Evolutionary conservation across 139 green algal genomes (phyloP).

Genomic region (Chlamydomonas eustigma): DNA sequence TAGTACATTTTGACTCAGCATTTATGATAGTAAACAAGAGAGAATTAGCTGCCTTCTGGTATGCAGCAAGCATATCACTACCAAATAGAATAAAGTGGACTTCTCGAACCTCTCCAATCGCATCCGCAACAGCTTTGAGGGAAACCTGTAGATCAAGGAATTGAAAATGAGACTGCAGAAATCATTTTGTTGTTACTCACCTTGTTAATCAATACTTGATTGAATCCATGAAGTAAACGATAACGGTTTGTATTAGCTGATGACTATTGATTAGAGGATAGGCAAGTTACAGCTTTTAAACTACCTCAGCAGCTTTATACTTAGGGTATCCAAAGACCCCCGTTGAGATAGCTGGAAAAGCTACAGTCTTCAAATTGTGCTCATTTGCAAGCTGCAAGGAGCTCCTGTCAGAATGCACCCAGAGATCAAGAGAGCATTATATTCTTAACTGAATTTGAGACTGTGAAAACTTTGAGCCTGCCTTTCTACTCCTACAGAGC

Average conservation of each 20-base stretch:
- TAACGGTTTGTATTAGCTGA: not conserved
- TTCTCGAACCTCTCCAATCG: conserved; percentile 48
- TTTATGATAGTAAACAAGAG: too few species aligned
- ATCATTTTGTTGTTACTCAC: too few species aligned
- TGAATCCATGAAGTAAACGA: not conserved
- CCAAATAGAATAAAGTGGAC: conserved; percentile 73
- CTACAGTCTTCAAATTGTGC: conserved; percentile 52
- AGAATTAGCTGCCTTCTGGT: not conserved
- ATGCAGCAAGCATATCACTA: not conserved
- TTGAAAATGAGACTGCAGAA: not conserved
- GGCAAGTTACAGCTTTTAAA: not conserved
- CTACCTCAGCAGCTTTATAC: conserved; percentile 60
- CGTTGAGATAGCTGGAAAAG: conserved; percentile 86
- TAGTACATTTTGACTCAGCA: too few species aligned
- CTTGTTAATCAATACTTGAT: too few species aligned
- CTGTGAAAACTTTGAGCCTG: not conserved
- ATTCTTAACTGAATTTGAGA: not conserved
- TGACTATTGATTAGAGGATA: not conserved
- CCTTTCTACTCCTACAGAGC: not conserved
- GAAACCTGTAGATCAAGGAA: conserved; percentile 26
- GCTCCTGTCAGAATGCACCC: not conserved
- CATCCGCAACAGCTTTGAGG: conserved; percentile 34
- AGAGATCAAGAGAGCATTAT: too few species aligned
- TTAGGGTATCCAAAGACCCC: conserved; percentile 82
- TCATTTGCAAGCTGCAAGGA: conserved; percentile 2